Percentiles rank a stretch among this genome's conserved stretches.
phyloP scores from a whole-genome alignment of 1,284 basidiomycete genomes.

The Coniophora puteana region DNA sequence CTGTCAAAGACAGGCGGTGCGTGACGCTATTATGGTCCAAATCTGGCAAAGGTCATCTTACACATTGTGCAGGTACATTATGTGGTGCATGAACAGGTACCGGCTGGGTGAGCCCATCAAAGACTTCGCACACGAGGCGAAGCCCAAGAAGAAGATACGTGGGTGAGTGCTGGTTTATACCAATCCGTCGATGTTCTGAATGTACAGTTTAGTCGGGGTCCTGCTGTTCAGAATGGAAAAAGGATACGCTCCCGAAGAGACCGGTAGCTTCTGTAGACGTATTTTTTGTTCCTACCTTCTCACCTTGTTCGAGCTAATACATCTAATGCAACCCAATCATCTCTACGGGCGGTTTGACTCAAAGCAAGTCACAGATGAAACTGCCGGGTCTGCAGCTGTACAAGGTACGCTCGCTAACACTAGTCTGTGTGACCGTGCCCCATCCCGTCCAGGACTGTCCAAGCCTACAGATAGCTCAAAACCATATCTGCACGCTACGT shows the following conservation, averaged over 20 bases:
- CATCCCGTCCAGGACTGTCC: neutral
- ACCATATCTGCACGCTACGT: too few relatives aligned
- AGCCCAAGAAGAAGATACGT: conserved; percentile 70
- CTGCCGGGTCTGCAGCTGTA: conserved; percentile 2
- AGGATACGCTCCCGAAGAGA: conserved; percentile 61
- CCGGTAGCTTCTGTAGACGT: conserved; percentile 14
- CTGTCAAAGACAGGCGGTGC: conserved; percentile 64
- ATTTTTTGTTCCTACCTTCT: neutral
- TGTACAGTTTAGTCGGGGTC: conserved; percentile 42
- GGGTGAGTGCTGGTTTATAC: conserved; percentile 46
- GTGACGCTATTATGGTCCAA: conserved; percentile 3
- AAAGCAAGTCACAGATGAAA: neutral
- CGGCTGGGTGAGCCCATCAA: conserved; percentile 51
- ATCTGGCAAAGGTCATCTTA: conserved; percentile 5
- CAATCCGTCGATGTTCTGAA: conserved; percentile 7
- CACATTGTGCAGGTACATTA: conserved; percentile 53
- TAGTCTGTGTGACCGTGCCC: neutral
- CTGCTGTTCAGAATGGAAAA: conserved; percentile 73
- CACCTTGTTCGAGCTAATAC: neutral
- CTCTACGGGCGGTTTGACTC: neutral
- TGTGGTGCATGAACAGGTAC: conserved; percentile 83
- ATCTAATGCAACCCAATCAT: conserved; percentile 2
- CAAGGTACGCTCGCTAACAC: conserved; percentile 1
- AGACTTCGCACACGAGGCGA: conserved; percentile 61
- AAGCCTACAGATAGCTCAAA: too few relatives aligned